Percentiles rank a stretch among this genome's conserved stretches.
phyloP scores from a whole-genome alignment of 345 rosid genomes.

The Pelargonium nanum region DNA sequence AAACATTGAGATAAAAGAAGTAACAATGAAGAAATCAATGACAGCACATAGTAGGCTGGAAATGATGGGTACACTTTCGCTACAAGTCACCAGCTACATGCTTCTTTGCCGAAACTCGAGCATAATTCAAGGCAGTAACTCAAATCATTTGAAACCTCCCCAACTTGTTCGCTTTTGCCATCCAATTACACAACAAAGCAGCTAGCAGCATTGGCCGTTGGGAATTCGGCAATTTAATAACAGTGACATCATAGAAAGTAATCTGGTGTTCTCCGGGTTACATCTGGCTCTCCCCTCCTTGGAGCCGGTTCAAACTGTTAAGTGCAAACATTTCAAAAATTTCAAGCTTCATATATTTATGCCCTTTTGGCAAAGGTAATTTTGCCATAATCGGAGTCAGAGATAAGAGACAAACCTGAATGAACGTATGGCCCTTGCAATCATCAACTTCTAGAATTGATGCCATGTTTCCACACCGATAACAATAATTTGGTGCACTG shows the following conservation, averaged over 20 bases:
- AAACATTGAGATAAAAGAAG: not conserved
- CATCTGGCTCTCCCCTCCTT: conserved; percentile 95
- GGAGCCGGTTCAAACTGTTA: conserved; percentile 98
- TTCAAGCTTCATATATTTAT: too few relatives aligned
- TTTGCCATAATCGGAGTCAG: too few relatives aligned
- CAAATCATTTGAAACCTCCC: conserved; percentile 14
- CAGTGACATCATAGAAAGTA: conserved; percentile 51
- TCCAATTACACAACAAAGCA: too few relatives aligned
- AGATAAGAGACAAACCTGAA: conserved; percentile 64
- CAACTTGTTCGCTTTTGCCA: conserved; percentile 8
- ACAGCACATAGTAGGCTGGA: conserved; percentile 18
- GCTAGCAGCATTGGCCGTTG: too few relatives aligned
- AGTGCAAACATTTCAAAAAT: too few relatives aligned
- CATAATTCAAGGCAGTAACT: conserved; percentile 9
- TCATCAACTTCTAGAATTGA: conserved; percentile 90
- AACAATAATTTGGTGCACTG: conserved; percentile 94
- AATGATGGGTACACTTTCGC: conserved; percentile 18
- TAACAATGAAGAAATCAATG: conserved; percentile 3
- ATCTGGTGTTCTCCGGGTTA: conserved; percentile 92
- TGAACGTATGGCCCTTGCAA: conserved; percentile 86
- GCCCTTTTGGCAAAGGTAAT: too few relatives aligned
- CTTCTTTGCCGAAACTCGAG: conserved; percentile 11
- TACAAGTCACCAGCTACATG: conserved; percentile 15
- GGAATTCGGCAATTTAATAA: not conserved
- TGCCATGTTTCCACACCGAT: conserved; percentile 98